Evolutionary conservation across 306 rosid genomes (phyloP), one percentile per base, ranked within the genome.

Genomic region (Gynostemma pentaphyllum): DNA sequence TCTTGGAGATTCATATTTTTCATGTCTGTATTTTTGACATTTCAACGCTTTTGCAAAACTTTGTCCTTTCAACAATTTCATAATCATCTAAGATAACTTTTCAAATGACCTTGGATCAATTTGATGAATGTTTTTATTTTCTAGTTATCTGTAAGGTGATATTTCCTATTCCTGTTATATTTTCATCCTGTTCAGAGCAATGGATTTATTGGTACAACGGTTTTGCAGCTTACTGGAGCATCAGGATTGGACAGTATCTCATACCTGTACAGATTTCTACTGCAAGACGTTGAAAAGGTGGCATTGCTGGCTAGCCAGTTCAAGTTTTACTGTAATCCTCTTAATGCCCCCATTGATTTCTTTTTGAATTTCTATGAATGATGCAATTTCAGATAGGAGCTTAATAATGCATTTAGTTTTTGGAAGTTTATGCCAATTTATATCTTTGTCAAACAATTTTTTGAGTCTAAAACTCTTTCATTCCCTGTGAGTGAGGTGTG

Each of bases 291-390:
- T 88, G 69, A 94, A 88, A 80, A 82, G 86, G 79, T 94, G 83
- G 85, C 99, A 94, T 65, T 97, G 99, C 69, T 94, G 99, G 99
- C 82, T 94, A 48, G 95, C 99, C 51, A 85, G 96, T 68, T 86
- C 99, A 72, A 84, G 81, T 79, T 88, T 94, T 94, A 68, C 84
- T 66, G 99, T 94, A 92, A 85, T 71, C 68, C 69, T 76, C 68
- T 44, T n/a, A 51, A 57, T 75, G 16, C 70, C 70, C 56, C n/a
- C 44, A 11, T 54, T 51, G 39, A 39, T 29, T 16, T 70, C 28
- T 62, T 34, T 66, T 62, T 47, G 46, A 77, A 28, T 16, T 30
- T 60, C 44, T 23, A 36, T 39, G 34, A 34, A 6, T 36, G 6
- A 2, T 22, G 7, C 40, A 53, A 53, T 27, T 29, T 60, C 7